phyloP scores from a whole-genome alignment of 148 eudicot genomes.

The Rheum nobile region DNA sequence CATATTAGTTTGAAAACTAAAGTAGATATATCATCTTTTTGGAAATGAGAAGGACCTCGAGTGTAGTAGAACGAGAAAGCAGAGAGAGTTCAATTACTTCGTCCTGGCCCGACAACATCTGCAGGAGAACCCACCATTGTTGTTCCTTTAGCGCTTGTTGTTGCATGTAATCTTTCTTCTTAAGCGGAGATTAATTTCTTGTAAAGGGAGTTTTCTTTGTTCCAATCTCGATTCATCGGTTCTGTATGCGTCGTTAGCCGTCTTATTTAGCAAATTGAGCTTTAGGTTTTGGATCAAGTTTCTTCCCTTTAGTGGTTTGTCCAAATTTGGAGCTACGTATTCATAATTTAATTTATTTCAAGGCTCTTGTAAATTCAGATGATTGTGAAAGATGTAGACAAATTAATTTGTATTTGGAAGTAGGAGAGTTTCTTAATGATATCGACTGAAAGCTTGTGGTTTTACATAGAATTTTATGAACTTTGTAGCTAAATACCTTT shows the following conservation, averaged over 20 bases:
- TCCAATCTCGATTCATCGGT: not conserved
- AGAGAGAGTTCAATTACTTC: constrained; percentile 86
- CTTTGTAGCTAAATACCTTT: no score
- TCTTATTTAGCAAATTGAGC: not conserved
- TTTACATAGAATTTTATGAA: no score
- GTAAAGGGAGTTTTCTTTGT: not conserved
- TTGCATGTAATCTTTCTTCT: constrained; percentile 33
- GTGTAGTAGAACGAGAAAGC: constrained; percentile 13
- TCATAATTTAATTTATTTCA: not conserved
- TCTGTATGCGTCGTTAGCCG: no score
- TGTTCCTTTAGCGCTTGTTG: constrained; percentile 73
- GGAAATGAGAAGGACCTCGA: not conserved
- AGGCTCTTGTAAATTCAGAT: not conserved
- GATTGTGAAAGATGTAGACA: not conserved
- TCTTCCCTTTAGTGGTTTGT: not conserved
- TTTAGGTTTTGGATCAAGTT: not conserved
- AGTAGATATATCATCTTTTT: not conserved
- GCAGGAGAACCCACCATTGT: constrained; percentile 44
- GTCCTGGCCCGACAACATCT: constrained; percentile 53
- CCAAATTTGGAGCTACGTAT: not conserved
- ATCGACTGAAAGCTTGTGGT: not conserved
- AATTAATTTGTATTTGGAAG: not conserved
- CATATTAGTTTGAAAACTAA: not conserved
- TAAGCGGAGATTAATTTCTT: not conserved
- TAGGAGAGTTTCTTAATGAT: no score